These are phyloP conservation scores for Monilinia fructigena DNA, from an alignment of 2,329 filamentous ascomycete genomes.

Conservation along the genomic window DNA sequence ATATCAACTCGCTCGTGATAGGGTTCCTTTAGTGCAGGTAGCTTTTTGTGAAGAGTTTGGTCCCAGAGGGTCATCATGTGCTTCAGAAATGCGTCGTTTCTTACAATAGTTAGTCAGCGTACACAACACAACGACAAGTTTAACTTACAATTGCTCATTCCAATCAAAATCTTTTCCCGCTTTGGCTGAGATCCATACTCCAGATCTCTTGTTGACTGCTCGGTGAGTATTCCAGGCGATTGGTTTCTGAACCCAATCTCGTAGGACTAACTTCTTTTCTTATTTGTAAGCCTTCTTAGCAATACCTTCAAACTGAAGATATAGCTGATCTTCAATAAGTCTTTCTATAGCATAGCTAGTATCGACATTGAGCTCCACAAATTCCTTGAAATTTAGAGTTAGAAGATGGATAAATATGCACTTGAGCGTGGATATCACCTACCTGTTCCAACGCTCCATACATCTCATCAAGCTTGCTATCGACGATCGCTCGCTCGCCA, in stretches of 20 bases:
- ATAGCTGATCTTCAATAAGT: not conserved
- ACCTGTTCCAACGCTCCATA: conserved; percentile 19
- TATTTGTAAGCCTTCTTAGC: not conserved
- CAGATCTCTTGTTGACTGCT: conserved; percentile 24
- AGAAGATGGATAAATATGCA: not conserved
- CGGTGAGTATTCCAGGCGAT: conserved; percentile 28
- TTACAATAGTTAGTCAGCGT: not conserved
- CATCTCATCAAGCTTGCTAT: not conserved
- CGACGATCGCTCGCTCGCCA: conserved; percentile 10
- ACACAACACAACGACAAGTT: not conserved
- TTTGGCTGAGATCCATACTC: conserved; percentile 16
- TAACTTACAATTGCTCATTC: conserved; percentile 32
- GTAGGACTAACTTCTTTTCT: conserved; percentile 3
- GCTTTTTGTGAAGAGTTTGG: not conserved
- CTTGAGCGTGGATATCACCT: not conserved
- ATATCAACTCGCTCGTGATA: not conserved
- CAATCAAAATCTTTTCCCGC: conserved; percentile 21
- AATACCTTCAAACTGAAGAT: too few species aligned
- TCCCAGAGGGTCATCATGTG: not conserved
- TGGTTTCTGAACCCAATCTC: not conserved
- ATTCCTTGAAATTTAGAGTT: not conserved
- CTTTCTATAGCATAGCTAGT: not conserved
- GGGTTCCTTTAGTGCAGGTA: not conserved
- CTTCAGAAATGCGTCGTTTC: not conserved
- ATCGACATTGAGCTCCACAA: not conserved